These are phyloP conservation scores for Pyrenochaeta sp. DNA, from an alignment of 2,329 filamentous ascomycete genomes.

Conservation along the genomic window DNA sequence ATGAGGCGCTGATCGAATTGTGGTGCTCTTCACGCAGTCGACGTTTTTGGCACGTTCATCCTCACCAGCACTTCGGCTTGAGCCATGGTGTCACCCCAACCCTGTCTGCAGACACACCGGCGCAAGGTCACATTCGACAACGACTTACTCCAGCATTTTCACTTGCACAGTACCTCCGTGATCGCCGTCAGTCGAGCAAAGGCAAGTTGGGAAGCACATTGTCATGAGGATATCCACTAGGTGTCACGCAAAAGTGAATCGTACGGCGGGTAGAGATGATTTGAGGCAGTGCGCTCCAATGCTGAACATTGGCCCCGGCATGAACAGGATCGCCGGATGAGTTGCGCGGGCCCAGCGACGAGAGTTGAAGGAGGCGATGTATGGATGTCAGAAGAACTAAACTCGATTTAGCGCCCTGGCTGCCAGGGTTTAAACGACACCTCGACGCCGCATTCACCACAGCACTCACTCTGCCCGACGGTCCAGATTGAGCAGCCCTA, in stretches of 20 bases:
- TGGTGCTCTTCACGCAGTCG: slow-evolving; percentile 6
- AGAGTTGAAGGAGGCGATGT: slow-evolving; percentile 36
- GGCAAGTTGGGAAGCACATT: neutral
- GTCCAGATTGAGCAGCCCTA: too few relatives aligned
- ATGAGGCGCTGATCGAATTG: slow-evolving; percentile 9
- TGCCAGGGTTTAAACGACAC: slow-evolving; percentile 17
- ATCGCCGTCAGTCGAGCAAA: neutral
- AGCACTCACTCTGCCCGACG: slow-evolving; percentile 3
- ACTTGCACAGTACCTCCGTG: slow-evolving; percentile 6
- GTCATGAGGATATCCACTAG: neutral
- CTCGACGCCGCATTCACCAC: slow-evolving; percentile 22
- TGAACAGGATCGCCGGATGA: slow-evolving; percentile 5
- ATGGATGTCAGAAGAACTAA: slow-evolving; percentile 23
- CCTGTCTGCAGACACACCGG: slow-evolving; percentile 12
- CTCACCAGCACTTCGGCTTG: slow-evolving; percentile 15
- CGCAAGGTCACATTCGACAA: slow-evolving; percentile 9
- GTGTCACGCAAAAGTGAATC: too few relatives aligned
- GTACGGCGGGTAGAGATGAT: neutral
- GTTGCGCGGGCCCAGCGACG: slow-evolving; percentile 23
- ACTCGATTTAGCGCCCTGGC: slow-evolving; percentile 18
- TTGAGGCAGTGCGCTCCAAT: neutral
- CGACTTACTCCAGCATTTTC: slow-evolving; percentile 14
- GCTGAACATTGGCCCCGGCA: neutral
- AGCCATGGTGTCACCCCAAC: slow-evolving; percentile 15
- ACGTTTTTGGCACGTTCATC: slow-evolving; percentile 16